Percentiles rank a stretch among this genome's conserved stretches.
Evolutionary conservation across 2,329 filamentous ascomycete species (phyloP).

Genomic region (Diaporthe caulivora): DNA sequence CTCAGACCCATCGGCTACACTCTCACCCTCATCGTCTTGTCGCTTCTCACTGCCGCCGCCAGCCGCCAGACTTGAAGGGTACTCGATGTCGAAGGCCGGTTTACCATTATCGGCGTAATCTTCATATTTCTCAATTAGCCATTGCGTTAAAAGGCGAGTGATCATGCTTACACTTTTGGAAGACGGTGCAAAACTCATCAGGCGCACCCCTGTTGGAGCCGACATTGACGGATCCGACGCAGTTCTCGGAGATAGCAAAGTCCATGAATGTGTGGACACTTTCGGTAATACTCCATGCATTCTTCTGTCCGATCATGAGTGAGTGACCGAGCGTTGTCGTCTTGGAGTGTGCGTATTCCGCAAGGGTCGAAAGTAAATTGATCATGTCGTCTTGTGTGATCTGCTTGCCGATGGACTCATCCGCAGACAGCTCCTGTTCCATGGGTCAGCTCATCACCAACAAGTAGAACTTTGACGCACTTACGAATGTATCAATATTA

Average conservation of each 20-base stretch:
- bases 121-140: not conserved
- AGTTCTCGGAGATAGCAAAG: constrained; percentile 36
- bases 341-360: constrained; percentile 33
- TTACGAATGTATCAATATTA: constrained; percentile 36
- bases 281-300: constrained; percentile 29
- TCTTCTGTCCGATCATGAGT: constrained; percentile 39
- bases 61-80: constrained; percentile 33
- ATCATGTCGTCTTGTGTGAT: constrained; percentile 38
- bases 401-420: constrained; percentile 35
- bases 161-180: constrained; percentile 20
- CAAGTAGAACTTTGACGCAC: not conserved
- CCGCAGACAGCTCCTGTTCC: constrained; percentile 9
- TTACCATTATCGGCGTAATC: constrained; percentile 34
- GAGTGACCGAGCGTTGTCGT: constrained; percentile 26
- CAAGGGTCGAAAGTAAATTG: constrained; percentile 25
- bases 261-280: constrained; percentile 32
- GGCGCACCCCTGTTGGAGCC: constrained; percentile 29
- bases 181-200: constrained; percentile 31
- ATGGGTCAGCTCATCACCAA: not conserved
- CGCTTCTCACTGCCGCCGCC: constrained; percentile 6
- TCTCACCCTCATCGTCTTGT: not conserved
- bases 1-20: not conserved
- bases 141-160: not conserved
- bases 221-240: constrained; percentile 9
- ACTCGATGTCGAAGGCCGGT: constrained; percentile 38